Base-by-base conservation (phyloP, 164 flowering plant species). In the Platanus orientalis region DNA sequence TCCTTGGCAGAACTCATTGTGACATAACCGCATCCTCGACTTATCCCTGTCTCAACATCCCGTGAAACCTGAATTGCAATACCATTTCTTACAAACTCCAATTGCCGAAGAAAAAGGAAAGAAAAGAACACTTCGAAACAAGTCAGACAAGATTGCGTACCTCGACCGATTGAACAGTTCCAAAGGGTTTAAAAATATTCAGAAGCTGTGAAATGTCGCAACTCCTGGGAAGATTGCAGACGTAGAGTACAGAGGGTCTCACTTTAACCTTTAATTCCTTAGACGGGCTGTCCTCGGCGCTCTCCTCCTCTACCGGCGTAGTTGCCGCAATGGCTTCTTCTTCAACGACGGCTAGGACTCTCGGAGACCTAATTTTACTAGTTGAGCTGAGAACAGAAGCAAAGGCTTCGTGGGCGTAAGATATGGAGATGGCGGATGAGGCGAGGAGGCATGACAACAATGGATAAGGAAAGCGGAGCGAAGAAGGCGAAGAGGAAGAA, bases 211-310 rank as follows among this genome's bases (percentile, higher is more conserved):
- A 19, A 39, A 73, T 71, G 65, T 67, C 80, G 48, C 54, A 73
- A 42, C 73, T 73, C 21, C 76, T 69, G 0, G 84, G 84, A 32
- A 80, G 65, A 66, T 80, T 80, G 63, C 84, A 80, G 30, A 78
- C 79, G 60, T 80, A 78, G 23, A 80, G 66, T 52, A 76, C 72
- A 62, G 63, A 73, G 0, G 78, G 80, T 21, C 62, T 65, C 26
- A 57, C 6, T 7, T 20, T 26, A 27, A 45, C 68, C 56, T 30
- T 63, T 17, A 19, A 13, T 24, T 62, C 58, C 14, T 16, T 6
- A 21, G 25, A 52, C 34, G 30, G 52, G 28, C 7, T 56, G 30
- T 58, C 71, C 19, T 28, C 57, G n/a, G 25, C 47, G 11, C 28
- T 40, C 29, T 19, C 51, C 17, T 30, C 54, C 36, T 57, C 56